Evolutionary conservation across 306 rosid genomes (phyloP), one percentile per base, ranked within the genome.

Genomic region (Cucurbita maxima): DNA sequence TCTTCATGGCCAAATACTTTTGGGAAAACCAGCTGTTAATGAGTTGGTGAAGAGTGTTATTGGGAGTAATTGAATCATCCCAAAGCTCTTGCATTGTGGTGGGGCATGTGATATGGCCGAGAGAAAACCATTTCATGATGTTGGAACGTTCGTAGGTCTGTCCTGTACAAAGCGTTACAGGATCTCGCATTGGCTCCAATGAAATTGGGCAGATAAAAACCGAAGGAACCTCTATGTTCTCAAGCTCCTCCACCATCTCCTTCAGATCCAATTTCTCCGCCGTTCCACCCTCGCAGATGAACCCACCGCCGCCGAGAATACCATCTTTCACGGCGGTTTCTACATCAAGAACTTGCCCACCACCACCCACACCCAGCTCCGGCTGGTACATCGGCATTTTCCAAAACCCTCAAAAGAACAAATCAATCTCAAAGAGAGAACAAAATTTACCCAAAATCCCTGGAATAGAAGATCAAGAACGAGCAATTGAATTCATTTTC

Each of bases 101-200:
- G 81, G 97, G 97, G 12, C 97, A 90, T 0, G 97, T 88, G 8
- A 58, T 80, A 59, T 90, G 95, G 12, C 97, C 96, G 75, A 90
- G 73, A 62, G 85, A 82, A 66, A 90, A 82, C 97, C 97, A 90
- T 79, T 80, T 90, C 71, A 84, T 82, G 43, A 90, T 88, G 76
- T 87, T 90, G 82, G 86, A 75, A 74, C 95, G 78, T 81, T 88
- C 97, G 1, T 90, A 90, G 34, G 97, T 90, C 78, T 88, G 97
- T n/a, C 97, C 95, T 5, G 97, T 90, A 85, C 95, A 90, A 41
- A 90, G 88, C 30, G 97, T 90, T 40, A 90, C 97, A 0, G 97
- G 92, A 78, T 90, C 95, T 75, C 48, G 81, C 97, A 90, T 88
- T 71, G 97, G 88, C 79, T 86, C 88, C 7, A 90, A 54, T 0